These are phyloP conservation scores for Actinidia chinensis DNA, from an alignment of 179 eudicot genomes.

Conservation along the genomic window DNA sequence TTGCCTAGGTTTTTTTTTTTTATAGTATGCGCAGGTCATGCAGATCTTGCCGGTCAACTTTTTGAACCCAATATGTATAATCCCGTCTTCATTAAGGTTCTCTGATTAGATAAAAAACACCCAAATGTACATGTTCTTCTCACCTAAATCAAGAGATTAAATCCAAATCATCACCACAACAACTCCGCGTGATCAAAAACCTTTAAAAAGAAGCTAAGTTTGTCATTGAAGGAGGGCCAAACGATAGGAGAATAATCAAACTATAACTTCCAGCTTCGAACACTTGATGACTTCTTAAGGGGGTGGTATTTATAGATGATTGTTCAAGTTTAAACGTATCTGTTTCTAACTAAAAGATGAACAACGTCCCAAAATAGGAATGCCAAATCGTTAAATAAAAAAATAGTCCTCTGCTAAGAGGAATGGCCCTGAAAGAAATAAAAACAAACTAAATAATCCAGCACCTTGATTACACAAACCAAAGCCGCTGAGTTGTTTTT, in stretches of 20 bases:
- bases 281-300: neutral
- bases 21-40: constrained; percentile 54
- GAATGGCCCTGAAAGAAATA: constrained; percentile 6
- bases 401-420: neutral
- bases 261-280: neutral
- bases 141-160: constrained; percentile 53
- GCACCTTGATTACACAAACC: neutral
- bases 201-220: neutral
- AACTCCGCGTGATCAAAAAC: neutral
- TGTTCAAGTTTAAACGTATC: neutral
- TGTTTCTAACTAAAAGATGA: no score
- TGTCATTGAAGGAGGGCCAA: neutral
- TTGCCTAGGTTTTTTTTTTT: no score
- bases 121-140: constrained; percentile 53
- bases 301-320: neutral
- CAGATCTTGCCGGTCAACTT: constrained; percentile 41
- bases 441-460: constrained; percentile 1
- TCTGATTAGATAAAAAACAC: constrained; percentile 81
- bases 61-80: constrained; percentile 46
- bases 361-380: no score
- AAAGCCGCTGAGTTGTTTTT: no score
- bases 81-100: constrained; percentile 76
- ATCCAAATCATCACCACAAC: constrained; percentile 5
- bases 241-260: neutral
- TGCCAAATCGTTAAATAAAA: neutral